Conservation (phyloP, 106 monocot genomes). For the Acanthochlamys bracteata region DNA sequence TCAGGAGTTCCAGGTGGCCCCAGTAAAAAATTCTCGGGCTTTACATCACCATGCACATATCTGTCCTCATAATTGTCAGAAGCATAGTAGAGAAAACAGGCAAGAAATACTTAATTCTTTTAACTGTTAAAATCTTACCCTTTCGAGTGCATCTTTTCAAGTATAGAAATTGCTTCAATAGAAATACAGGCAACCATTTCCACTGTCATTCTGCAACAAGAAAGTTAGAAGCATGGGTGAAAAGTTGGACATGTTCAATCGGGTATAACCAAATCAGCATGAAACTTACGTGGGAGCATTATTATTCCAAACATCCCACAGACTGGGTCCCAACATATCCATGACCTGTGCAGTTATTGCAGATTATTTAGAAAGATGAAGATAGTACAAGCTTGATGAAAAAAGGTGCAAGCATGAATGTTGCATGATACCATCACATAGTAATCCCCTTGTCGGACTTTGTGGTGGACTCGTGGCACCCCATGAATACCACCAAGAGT, state of each 20-base stretch:
- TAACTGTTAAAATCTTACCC: conserved; percentile 20
- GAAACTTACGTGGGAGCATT: conserved; percentile 57
- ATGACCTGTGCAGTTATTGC: conserved; percentile 42
- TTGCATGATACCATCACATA: conserved; percentile 71
- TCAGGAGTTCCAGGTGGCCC: conserved; percentile 75
- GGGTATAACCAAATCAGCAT: neutral
- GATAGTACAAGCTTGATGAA: neutral
- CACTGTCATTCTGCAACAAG: conserved; percentile 44
- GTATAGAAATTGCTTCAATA: conserved; percentile 72
- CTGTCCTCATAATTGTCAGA: conserved; percentile 19
- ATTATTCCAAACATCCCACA: conserved; percentile 88
- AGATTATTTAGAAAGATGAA: neutral
- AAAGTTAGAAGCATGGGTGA: neutral
- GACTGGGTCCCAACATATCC: conserved; percentile 91
- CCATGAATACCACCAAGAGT: conserved; percentile 91
- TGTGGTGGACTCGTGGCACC: conserved; percentile 83
- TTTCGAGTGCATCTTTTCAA: conserved; percentile 77
- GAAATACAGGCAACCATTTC: conserved; percentile 81
- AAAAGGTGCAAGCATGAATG: neutral
- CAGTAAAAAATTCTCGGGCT: conserved; percentile 95
- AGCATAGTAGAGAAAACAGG: neutral
- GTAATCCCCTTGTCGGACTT: conserved; percentile 89
- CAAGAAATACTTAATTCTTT: neutral
- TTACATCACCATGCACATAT: conserved; percentile 98
- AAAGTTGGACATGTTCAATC: neutral